Evolutionary conservation across 306 rosid genomes (phyloP).

Genomic region (Rubus parviflorus): DNA sequence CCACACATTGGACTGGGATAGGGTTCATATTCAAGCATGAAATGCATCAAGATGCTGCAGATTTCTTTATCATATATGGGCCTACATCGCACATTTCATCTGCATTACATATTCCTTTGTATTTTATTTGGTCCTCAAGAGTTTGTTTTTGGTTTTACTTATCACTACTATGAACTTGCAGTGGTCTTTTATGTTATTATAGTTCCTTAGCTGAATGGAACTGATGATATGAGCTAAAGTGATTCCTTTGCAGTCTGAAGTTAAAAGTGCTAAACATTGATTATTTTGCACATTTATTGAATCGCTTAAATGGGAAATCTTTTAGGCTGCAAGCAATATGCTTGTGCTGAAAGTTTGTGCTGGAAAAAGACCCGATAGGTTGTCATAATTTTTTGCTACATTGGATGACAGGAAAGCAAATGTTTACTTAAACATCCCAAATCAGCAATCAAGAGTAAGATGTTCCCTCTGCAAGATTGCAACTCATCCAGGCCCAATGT

Average conservation of each 20-base stretch:
- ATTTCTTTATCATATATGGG: slow-evolving; percentile 8
- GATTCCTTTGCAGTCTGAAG: not conserved
- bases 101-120: not conserved
- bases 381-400: slow-evolving; percentile 51
- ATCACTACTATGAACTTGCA: not conserved
- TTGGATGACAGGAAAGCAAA: slow-evolving; percentile 80
- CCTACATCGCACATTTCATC: not conserved
- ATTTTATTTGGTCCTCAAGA: slow-evolving; percentile 7
- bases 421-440: slow-evolving; percentile 69
- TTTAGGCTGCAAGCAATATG: slow-evolving; percentile 6
- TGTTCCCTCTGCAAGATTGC: slow-evolving; percentile 50
- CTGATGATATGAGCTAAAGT: not conserved
- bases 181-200: not conserved
- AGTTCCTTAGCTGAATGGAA: not conserved
- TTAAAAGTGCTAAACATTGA: not conserved
- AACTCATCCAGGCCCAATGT: slow-evolving; percentile 54
- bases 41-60: not conserved
- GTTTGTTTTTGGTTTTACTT: not conserved
- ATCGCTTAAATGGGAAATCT: not conserved
- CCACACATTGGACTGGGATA: not conserved
- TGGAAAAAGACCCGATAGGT: slow-evolving; percentile 31
- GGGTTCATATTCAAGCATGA: not conserved
- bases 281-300: not conserved
- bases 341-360: not conserved
- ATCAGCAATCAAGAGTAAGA: slow-evolving; percentile 59